Percentiles rank a stretch among this genome's conserved stretches.
Conservation (phyloP, 345 rosid species). For the Lumnitzera littorea region DNA sequence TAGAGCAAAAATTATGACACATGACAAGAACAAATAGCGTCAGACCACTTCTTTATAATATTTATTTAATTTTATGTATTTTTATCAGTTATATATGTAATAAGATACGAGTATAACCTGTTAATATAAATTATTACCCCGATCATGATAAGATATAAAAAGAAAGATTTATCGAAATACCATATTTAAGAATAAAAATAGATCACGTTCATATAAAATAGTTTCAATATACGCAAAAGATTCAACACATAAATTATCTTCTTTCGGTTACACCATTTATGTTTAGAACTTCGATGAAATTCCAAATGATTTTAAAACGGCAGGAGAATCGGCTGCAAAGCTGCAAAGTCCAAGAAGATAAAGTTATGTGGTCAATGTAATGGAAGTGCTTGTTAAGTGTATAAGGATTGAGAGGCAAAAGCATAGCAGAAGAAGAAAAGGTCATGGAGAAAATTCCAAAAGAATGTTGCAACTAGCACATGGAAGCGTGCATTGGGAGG, state of each 20-base stretch:
- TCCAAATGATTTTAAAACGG: background rate
- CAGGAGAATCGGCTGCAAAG: slow-evolving; percentile 52
- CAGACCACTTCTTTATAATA: no score
- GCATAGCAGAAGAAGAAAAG: slow-evolving; percentile 30
- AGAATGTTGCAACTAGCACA: slow-evolving; percentile 52
- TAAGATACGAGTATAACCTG: no score
- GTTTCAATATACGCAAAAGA: no score
- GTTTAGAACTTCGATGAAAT: slow-evolving; percentile 6
- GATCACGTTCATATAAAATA: no score
- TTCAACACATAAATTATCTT: background rate
- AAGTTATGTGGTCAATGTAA: slow-evolving; percentile 47
- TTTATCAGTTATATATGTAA: no score
- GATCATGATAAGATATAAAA: no score
- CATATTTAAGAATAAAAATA: no score
- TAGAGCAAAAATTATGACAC: no score
- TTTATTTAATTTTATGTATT: no score
- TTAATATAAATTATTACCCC: no score
- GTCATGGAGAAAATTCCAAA: slow-evolving; percentile 38
- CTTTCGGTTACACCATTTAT: background rate
- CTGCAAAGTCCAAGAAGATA: slow-evolving; percentile 51
- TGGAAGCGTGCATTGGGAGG: slow-evolving; percentile 82
- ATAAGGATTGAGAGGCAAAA: slow-evolving; percentile 21
- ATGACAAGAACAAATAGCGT: no score
- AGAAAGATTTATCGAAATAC: no score
- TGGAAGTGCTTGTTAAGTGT: slow-evolving; percentile 35